phyloP scores from a whole-genome alignment of 352 stramenopile genomes.

The Phytopythium sindhum region DNA sequence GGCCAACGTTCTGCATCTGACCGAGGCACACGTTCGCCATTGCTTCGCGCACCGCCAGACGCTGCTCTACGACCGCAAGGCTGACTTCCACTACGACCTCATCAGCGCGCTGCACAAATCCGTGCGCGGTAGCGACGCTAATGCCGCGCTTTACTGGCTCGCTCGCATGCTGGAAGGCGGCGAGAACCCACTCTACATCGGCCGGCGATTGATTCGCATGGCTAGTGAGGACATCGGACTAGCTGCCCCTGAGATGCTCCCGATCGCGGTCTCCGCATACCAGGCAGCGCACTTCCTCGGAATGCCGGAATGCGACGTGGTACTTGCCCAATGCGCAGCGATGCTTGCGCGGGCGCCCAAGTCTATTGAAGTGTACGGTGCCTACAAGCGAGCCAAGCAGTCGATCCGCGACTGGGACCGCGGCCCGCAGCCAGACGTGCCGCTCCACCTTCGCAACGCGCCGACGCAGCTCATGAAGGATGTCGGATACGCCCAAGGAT shows the following conservation, averaged over 20 bases:
- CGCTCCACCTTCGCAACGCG: slow-evolving; percentile 78
- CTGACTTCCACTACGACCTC: slow-evolving; percentile 84
- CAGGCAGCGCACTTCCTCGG: slow-evolving; percentile 73
- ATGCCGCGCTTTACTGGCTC: slow-evolving; percentile 83
- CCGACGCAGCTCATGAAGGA: slow-evolving; percentile 77
- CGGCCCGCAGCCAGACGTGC: slow-evolving; percentile 65
- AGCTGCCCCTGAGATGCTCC: slow-evolving; percentile 59
- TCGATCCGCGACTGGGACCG: slow-evolving; percentile 50
- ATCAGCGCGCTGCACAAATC: slow-evolving; percentile 88
- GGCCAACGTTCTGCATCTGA: slow-evolving; percentile 27
- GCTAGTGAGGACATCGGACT: slow-evolving; percentile 84
- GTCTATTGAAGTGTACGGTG: slow-evolving; percentile 79
- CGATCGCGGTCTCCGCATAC: slow-evolving; percentile 65
- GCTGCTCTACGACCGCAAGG: slow-evolving; percentile 82
- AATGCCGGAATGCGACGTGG: slow-evolving; percentile 86
- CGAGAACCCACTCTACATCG: slow-evolving; percentile 82
- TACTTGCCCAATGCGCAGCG: slow-evolving; percentile 74
- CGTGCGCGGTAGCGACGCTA: slow-evolving; percentile 77
- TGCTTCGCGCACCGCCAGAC: slow-evolving; percentile 72
- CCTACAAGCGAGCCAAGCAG: slow-evolving; percentile 78
- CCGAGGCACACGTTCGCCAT: slow-evolving; percentile 58
- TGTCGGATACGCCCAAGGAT: slow-evolving; percentile 74
- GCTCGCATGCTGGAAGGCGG: slow-evolving; percentile 83
- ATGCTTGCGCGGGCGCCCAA: slow-evolving; percentile 81
- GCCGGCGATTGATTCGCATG: slow-evolving; percentile 77